phyloP scores from a whole-genome alignment of 139 green algal genomes.

The Haematococcus sp. region DNA sequence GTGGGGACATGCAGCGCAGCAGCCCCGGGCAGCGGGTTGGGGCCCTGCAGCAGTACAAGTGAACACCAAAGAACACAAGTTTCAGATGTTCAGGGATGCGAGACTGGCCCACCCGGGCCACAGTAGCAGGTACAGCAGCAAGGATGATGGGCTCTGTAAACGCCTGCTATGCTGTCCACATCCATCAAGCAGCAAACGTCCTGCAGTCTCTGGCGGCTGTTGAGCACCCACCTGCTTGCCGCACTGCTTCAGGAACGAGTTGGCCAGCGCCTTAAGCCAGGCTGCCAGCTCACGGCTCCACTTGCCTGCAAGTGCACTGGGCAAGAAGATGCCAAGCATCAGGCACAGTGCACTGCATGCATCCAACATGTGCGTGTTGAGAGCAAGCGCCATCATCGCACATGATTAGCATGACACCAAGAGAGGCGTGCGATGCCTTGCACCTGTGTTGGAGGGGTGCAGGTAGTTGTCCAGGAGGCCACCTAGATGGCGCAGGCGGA shows the following conservation, averaged over 20 bases:
- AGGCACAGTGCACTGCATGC: neutral
- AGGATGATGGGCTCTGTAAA: no score
- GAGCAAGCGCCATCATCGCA: no score
- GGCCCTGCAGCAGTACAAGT: neutral
- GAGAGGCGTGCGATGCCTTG: neutral
- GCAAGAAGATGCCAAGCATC: neutral
- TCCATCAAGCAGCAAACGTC: neutral
- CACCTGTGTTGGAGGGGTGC: slow-evolving; percentile 81
- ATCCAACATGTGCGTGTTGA: no score
- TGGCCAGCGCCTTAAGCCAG: slow-evolving; percentile 44
- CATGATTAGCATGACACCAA: no score
- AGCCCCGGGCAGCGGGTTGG: neutral
- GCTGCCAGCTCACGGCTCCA: slow-evolving; percentile 49
- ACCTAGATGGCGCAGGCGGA: slow-evolving; percentile 45
- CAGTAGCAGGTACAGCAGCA: no score
- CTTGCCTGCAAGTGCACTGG: slow-evolving; percentile 23
- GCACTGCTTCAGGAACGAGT: slow-evolving; percentile 58
- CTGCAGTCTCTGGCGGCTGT: slow-evolving; percentile 3
- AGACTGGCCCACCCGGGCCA: no score
- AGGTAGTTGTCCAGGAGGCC: slow-evolving; percentile 82
- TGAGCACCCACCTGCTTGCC: slow-evolving; percentile 15
- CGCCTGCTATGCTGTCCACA: no score
- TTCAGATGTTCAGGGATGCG: no score
- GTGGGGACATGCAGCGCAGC: slow-evolving; percentile 7
- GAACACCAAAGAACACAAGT: no score